phyloP scores from a whole-genome alignment of 306 rosid genomes.

The Geum urbanum region DNA sequence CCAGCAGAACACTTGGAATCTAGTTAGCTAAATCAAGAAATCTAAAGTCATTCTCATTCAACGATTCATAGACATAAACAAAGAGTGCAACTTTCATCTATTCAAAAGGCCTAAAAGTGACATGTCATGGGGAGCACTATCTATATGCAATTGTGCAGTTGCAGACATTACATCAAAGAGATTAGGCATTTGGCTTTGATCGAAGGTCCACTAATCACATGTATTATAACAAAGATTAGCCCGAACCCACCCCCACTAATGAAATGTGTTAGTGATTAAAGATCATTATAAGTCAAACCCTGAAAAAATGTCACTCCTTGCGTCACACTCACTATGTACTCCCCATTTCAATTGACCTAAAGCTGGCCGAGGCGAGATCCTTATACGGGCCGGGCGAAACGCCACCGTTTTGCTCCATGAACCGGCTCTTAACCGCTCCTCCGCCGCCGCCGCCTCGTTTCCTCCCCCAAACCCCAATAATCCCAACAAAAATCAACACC shows the following conservation, averaged over 20 bases:
- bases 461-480: constrained; percentile 29
- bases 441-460: constrained; percentile 10
- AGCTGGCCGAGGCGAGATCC: constrained; percentile 73
- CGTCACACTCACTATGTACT: constrained; percentile 48
- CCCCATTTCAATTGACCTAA: constrained; percentile 62
- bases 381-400: constrained; percentile 77
- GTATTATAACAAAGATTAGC: constrained; percentile 6
- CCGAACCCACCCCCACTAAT: constrained; percentile 10
- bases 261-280: constrained; percentile 5
- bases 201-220: background rate
- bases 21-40: too few relatives aligned
- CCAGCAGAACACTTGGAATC: background rate
- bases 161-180: background rate
- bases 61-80: background rate
- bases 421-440: constrained; percentile 17
- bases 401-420: constrained; percentile 35
- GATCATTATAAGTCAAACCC: constrained; percentile 18
- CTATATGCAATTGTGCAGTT: background rate
- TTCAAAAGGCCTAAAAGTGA: background rate
- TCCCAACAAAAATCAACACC: constrained; percentile 16
- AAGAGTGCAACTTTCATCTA: background rate
- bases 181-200: background rate
- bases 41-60: background rate
- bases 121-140: background rate
- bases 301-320: constrained; percentile 49